A percentile compares a stretch with the other conserved stretches of the same genome.
phyloP scores from a whole-genome alignment of 2,329 filamentous ascomycete species.

The Volutella citrinella region DNA sequence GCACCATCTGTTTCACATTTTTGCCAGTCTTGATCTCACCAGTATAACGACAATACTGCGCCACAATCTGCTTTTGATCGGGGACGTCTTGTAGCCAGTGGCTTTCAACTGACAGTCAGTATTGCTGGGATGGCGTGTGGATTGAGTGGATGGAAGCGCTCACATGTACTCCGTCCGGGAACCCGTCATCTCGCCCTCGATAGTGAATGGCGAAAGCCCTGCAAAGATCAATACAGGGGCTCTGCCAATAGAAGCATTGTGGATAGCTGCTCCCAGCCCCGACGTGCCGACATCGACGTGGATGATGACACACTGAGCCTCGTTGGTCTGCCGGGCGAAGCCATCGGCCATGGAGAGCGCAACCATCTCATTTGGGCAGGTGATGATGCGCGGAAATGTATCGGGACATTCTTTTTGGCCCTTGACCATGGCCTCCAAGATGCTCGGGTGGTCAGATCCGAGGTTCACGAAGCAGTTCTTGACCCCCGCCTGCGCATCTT shows the following conservation, averaged over 20 bases:
- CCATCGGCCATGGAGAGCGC: conserved; percentile 80
- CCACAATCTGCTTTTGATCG: conserved; percentile 73
- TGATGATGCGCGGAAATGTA: conserved; percentile 68
- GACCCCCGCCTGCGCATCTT: no score
- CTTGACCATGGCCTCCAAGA: conserved; percentile 76
- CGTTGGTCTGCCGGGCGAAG: conserved; percentile 66
- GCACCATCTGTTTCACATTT: conserved; percentile 86
- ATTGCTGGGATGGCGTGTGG: no score
- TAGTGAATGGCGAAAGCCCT: conserved; percentile 70
- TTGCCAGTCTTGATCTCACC: conserved; percentile 77
- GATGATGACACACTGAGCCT: conserved; percentile 72
- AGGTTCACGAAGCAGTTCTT: conserved; percentile 61
- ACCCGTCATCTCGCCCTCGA: conserved; percentile 71
- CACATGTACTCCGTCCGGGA: conserved; percentile 73
- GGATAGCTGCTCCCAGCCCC: conserved; percentile 70
- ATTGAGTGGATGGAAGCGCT: no score
- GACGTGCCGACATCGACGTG: conserved; percentile 81
- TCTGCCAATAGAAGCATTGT: conserved; percentile 72
- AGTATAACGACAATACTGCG: conserved; percentile 79
- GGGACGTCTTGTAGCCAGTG: conserved; percentile 82
- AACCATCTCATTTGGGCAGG: conserved; percentile 82
- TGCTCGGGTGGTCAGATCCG: conserved; percentile 67
- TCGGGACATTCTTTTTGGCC: conserved; percentile 62
- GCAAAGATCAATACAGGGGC: conserved; percentile 75
- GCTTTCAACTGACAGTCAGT: no score